Conservation (phyloP, 2,329 filamentous ascomycete genomes). For the Nannizzia gypsea region DNA sequence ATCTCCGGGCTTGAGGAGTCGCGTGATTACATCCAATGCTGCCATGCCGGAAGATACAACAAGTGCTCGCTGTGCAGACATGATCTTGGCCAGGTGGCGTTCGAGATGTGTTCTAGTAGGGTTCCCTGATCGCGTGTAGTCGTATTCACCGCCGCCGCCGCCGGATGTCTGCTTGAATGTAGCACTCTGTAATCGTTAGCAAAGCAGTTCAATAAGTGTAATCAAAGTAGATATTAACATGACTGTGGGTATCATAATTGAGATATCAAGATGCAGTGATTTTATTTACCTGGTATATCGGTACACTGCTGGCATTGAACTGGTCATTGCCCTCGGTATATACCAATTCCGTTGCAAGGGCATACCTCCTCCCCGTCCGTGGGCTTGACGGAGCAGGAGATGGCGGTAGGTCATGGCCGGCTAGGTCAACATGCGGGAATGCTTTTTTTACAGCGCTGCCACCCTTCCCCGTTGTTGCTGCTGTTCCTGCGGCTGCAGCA, state of each 20-base stretch:
- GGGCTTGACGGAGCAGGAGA: conserved; percentile 91
- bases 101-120: conserved; percentile 93
- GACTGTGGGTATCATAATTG: neutral
- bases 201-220: neutral
- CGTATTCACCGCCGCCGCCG: conserved; percentile 75
- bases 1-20: conserved; percentile 79
- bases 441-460: conserved; percentile 29
- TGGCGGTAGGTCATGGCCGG: conserved; percentile 75
- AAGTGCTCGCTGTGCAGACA: conserved; percentile 83
- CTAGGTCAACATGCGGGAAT: conserved; percentile 57
- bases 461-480: neutral
- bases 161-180: conserved; percentile 92
- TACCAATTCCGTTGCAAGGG: conserved; percentile 88
- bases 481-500: neutral
- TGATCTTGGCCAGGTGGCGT: conserved; percentile 95
- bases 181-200: conserved; percentile 51
- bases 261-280: neutral
- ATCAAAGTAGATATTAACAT: neutral
- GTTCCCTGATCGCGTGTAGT: conserved; percentile 96
- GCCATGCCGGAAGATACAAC: conserved; percentile 97
- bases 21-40: conserved; percentile 88
- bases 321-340: conserved; percentile 95
- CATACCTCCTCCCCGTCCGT: conserved; percentile 73
- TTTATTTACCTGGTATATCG: conserved; percentile 68
- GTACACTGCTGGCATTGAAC: conserved; percentile 90